These are phyloP conservation scores for Mycena rosella DNA, from an alignment of 768 basidiomycete genomes.

Conservation along the genomic window DNA sequence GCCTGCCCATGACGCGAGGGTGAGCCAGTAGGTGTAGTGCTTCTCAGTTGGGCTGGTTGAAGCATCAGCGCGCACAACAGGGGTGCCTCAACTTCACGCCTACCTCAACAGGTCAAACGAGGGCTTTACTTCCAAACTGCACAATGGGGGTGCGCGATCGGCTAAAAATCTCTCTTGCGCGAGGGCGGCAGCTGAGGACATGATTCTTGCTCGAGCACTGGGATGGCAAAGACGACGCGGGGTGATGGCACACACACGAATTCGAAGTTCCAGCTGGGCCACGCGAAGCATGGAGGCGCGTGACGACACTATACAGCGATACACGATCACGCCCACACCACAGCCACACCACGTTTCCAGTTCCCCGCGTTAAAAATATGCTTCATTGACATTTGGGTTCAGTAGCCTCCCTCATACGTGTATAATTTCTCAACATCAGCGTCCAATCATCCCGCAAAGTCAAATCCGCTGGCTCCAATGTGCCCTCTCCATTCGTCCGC, in stretches of 20 bases:
- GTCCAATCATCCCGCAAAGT: conserved; percentile 73
- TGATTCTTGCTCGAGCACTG: conserved; percentile 4
- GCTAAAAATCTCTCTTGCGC: conserved; percentile 76
- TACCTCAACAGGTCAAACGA: conserved; percentile 80
- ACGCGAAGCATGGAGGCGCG: conserved; percentile 6
- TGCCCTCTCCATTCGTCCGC: conserved; percentile 50
- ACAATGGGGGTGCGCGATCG: conserved; percentile 82
- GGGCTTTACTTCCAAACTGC: conserved; percentile 74
- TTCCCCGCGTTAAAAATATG: conserved; percentile 1
- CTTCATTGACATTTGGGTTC: conserved; percentile 9
- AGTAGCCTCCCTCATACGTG: conserved; percentile 56
- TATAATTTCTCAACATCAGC: conserved; percentile 70
- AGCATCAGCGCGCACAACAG: no score
- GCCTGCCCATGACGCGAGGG: conserved; percentile 85
- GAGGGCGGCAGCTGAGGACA: conserved; percentile 38
- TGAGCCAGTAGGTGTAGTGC: conserved; percentile 81
- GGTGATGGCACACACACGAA: conserved; percentile 1
- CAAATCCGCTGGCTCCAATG: conserved; percentile 61
- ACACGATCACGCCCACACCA: neutral
- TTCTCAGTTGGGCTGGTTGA: conserved; percentile 74
- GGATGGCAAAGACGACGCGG: neutral
- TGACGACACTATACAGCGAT: neutral
- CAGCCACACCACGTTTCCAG: no score
- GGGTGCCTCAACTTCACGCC: conserved; percentile 1
- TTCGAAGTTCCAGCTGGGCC: neutral